Evolutionary conservation across 164 flowering plant species (phyloP).

Genomic region (Aristolochia contorta): DNA sequence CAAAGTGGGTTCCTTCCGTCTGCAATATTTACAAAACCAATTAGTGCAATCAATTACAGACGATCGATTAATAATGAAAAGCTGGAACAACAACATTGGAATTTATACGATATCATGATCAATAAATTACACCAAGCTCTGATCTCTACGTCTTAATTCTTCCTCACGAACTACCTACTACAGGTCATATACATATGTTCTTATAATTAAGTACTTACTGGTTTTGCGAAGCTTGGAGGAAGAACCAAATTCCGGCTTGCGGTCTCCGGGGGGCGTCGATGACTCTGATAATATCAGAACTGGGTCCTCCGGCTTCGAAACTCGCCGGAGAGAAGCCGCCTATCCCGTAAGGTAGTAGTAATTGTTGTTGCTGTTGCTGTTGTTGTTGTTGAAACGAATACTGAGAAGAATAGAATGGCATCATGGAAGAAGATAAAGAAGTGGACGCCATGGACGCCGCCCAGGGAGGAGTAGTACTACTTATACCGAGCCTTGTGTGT

Average conservation of each 20-base stretch:
- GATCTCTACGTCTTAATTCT: no score
- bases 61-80: not conserved
- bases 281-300: constrained; percentile 38
- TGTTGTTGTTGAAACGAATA: constrained; percentile 19
- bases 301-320: constrained; percentile 25
- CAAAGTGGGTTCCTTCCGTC: constrained; percentile 71
- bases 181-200: no score
- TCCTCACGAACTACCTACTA: no score
- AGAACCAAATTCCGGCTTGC: constrained; percentile 82
- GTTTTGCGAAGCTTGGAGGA: constrained; percentile 53
- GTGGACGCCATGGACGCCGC: constrained; percentile 9
- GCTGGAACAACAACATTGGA: not conserved
- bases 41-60: constrained; percentile 9
- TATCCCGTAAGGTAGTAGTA: not conserved
- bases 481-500: constrained; percentile 33
- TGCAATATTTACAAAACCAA: constrained; percentile 29
- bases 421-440: no score
- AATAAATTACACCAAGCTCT: no score
- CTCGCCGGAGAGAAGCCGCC: not conserved
- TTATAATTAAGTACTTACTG: constrained; percentile 1
- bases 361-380: not conserved
- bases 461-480: no score
- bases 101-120: no score
- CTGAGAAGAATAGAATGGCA: constrained; percentile 24
- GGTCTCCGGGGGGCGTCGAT: constrained; percentile 65